phyloP scores from a whole-genome alignment of 768 basidiomycete species.

The Suillus plorans region DNA sequence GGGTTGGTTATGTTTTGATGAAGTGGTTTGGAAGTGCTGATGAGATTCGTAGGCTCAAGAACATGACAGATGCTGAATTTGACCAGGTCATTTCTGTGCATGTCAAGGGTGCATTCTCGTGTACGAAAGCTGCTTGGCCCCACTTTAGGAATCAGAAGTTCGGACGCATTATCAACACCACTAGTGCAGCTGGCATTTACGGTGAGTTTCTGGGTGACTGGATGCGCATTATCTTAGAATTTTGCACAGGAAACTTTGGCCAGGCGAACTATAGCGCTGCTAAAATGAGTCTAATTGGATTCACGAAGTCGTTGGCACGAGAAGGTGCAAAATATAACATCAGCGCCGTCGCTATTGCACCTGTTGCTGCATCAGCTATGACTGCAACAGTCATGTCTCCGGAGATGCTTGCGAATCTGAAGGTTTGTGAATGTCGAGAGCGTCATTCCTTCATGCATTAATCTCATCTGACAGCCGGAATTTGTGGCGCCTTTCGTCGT shows the following conservation, averaged over 20 bases:
- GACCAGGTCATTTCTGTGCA: constrained; percentile 89
- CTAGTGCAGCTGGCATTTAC: constrained; percentile 92
- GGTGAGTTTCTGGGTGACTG: constrained; percentile 44
- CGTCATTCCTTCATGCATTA: neutral
- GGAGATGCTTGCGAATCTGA: constrained; percentile 87
- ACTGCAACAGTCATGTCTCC: constrained; percentile 94
- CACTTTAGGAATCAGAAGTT: constrained; percentile 93
- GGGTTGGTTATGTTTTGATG: constrained; percentile 44
- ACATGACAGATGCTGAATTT: constrained; percentile 95
- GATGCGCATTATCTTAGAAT: neutral
- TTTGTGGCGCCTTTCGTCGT: constrained; percentile 92
- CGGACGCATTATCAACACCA: constrained; percentile 91
- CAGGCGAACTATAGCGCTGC: constrained; percentile 98
- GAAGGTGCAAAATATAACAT: constrained; percentile 95
- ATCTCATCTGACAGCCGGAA: constrained; percentile 53
- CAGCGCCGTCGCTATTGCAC: constrained; percentile 83
- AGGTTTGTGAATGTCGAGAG: constrained; percentile 39
- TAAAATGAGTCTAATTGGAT: constrained; percentile 92
- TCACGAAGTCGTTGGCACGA: constrained; percentile 88
- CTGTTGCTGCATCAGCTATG: constrained; percentile 96
- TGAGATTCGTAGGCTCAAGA: constrained; percentile 71
- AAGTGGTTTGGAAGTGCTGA: neutral
- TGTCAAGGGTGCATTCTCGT: constrained; percentile 89
- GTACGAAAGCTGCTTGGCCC: constrained; percentile 95
- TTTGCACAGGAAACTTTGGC: constrained; percentile 78